These are phyloP conservation scores for Colletotrichum australisinense DNA, from an alignment of 2,329 filamentous ascomycete species.

Conservation along the genomic window DNA sequence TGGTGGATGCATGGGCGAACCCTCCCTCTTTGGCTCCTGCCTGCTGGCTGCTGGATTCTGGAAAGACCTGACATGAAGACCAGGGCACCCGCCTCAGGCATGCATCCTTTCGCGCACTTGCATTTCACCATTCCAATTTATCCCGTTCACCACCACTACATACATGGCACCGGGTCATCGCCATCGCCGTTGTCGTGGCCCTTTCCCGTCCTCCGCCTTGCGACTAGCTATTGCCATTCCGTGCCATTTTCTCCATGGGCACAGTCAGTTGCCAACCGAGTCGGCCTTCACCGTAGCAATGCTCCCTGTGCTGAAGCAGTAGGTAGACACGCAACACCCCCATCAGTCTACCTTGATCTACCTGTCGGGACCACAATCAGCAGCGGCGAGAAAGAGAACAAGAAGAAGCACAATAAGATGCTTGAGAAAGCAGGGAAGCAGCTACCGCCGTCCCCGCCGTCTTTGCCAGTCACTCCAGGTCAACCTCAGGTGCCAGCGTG, in stretches of 20 bases:
- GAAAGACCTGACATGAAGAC: too few species aligned
- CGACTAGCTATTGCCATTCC: background rate
- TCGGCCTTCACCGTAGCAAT: background rate
- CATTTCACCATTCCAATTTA: background rate
- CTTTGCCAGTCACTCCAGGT: background rate
- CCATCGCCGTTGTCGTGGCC: background rate
- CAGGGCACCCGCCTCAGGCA: background rate
- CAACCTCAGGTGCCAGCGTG: background rate
- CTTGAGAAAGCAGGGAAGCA: background rate
- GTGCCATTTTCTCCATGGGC: constrained; percentile 21
- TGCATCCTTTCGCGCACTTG: background rate
- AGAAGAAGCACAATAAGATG: background rate
- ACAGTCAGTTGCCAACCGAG: background rate
- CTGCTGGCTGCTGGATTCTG: too few species aligned
- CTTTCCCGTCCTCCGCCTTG: background rate
- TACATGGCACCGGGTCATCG: background rate
- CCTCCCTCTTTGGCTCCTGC: too few species aligned
- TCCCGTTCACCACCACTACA: background rate
- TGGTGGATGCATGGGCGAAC: too few species aligned
- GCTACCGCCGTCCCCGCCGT: background rate
- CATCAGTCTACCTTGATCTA: background rate
- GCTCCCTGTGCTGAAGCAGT: background rate
- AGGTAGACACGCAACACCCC: background rate
- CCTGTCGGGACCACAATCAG: background rate
- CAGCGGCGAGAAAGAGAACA: background rate